Percentiles rank a stretch among this genome's conserved stretches.
phyloP scores from a whole-genome alignment of 805 yeast species.

The Saccharomyces eubayanus region DNA sequence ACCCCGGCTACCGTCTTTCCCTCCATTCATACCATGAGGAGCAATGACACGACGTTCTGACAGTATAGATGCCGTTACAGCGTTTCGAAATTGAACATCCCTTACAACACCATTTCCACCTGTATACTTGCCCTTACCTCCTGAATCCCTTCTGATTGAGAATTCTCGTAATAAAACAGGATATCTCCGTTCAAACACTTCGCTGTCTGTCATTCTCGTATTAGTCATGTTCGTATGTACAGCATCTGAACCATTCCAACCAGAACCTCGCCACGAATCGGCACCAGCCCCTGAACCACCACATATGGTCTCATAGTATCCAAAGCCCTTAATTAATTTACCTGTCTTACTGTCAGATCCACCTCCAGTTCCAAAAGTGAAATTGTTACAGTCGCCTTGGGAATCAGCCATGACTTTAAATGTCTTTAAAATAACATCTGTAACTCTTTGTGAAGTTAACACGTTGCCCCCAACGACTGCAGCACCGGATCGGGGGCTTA shows the following conservation, averaged over 20 bases:
- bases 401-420: conserved; percentile 89
- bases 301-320: conserved; percentile 89
- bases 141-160: conserved; percentile 61
- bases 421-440: conserved; percentile 81
- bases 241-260: conserved; percentile 82
- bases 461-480: conserved; percentile 96
- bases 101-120: conserved; percentile 88
- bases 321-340: conserved; percentile 51
- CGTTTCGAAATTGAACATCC: conserved; percentile 70
- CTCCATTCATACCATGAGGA: conserved; percentile 85
- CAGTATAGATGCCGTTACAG: conserved; percentile 67
- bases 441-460: conserved; percentile 86
- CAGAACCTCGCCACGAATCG: conserved; percentile 46
- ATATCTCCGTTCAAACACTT: conserved; percentile 78
- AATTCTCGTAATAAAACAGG: conserved; percentile 74
- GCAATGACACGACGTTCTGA: conserved; percentile 80
- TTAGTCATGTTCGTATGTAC: conserved; percentile 93
- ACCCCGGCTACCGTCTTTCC: conserved; percentile 69
- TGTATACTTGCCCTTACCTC: conserved; percentile 62
- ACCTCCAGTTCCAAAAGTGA: conserved; percentile 81
- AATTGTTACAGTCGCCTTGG: conserved; percentile 91
- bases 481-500: conserved; percentile 73
- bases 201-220: conserved; percentile 87
- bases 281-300: conserved; percentile 88
- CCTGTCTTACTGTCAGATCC: conserved; percentile 47